A percentile compares a stretch with the other conserved stretches of the same genome.
Evolutionary conservation across 2,329 filamentous ascomycete species (phyloP).

Genomic region (Fusarium concolor): DNA sequence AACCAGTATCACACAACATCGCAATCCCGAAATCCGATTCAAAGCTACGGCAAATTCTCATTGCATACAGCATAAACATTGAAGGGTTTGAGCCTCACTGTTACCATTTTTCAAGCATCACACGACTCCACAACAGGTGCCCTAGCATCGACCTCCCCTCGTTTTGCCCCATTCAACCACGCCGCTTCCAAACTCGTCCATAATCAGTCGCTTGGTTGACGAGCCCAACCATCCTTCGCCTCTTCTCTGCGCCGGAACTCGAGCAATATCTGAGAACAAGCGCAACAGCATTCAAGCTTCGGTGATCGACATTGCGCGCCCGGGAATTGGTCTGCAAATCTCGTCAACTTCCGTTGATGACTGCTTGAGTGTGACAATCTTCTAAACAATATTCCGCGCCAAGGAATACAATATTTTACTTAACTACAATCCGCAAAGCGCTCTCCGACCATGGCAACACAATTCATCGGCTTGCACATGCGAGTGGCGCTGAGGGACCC

Average conservation of each 20-base stretch:
- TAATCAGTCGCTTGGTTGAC: conserved; percentile 20
- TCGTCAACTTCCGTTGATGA: conserved; percentile 39
- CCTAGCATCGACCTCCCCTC: conserved; percentile 29
- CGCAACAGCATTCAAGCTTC: not conserved
- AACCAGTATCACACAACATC: conserved; percentile 43
- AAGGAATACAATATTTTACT: conserved; percentile 4
- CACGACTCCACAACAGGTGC: conserved; percentile 11
- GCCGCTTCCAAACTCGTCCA: conserved; percentile 27
- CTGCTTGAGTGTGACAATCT: conserved; percentile 28
- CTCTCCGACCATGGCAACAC: conserved; percentile 59
- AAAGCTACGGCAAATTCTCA: not conserved
- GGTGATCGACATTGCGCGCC: conserved; percentile 4
- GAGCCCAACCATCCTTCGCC: conserved; percentile 19
- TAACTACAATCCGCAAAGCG: not conserved
- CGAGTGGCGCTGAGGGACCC: conserved; percentile 77
- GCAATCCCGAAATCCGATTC: conserved; percentile 28
- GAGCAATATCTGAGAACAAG: not conserved
- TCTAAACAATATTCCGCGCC: conserved; percentile 27
- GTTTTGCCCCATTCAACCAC: conserved; percentile 31
- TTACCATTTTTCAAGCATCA: not conserved
- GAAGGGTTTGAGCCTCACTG: conserved; percentile 6
- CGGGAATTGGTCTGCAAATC: conserved; percentile 8
- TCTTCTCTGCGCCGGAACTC: not conserved
- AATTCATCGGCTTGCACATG: conserved; percentile 82
- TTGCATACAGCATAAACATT: not conserved